A percentile compares a stretch with the other conserved stretches of the same genome.
Evolutionary conservation across 805 yeast species (phyloP).

Genomic region (Cyberlindnera meyerae): DNA sequence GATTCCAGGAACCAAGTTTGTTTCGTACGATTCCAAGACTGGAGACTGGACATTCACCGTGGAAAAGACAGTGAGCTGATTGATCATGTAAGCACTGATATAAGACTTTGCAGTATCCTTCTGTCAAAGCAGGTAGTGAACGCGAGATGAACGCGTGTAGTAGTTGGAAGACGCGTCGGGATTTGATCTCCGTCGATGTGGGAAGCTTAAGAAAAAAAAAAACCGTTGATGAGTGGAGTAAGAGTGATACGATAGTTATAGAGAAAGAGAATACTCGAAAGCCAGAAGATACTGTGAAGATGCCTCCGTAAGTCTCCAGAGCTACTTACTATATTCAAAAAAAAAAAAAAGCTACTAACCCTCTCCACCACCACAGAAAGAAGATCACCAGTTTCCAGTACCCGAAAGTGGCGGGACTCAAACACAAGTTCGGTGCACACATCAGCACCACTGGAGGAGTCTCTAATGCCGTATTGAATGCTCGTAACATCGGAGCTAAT

Average conservation of each 20-base stretch:
- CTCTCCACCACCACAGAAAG: conserved; percentile 15
- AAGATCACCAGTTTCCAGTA: conserved; percentile 27
- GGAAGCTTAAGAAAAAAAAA: no score
- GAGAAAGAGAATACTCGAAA: no score
- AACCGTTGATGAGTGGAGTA: no score
- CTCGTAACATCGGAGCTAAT: conserved; percentile 54
- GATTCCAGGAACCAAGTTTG: conserved; percentile 57
- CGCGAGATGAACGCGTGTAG: no score
- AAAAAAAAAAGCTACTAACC: neutral
- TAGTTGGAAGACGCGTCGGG: no score
- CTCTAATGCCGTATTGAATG: conserved; percentile 60
- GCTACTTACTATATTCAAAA: neutral
- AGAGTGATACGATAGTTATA: no score
- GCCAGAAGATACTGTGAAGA: conserved; percentile 1
- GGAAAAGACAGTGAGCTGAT: conserved; percentile 25
- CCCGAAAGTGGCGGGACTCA: conserved; percentile 38
- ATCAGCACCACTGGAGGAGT: conserved; percentile 73
- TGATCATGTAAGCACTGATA: no score
- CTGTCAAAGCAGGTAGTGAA: no score
- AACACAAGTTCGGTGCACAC: conserved; percentile 81
- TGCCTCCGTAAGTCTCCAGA: conserved; percentile 25
- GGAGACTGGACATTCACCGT: conserved; percentile 68
- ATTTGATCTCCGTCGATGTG: no score
- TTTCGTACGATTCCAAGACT: conserved; percentile 68
- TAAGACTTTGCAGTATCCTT: no score